phyloP scores from a whole-genome alignment of 2,329 filamentous ascomycete genomes.

The Trichoderma gracile region DNA sequence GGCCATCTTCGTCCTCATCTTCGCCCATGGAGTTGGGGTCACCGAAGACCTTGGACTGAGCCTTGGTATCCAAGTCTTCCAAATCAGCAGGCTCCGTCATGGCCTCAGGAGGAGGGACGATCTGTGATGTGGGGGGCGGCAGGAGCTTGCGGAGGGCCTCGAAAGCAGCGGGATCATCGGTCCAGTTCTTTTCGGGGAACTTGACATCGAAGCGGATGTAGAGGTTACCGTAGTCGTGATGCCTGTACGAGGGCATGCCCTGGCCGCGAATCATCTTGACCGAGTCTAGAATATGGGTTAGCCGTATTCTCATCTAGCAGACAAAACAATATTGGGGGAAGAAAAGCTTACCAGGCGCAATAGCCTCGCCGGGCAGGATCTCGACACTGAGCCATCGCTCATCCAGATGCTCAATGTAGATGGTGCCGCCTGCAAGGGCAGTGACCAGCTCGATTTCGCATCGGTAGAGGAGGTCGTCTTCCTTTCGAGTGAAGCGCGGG shows the following conservation, averaged over 20 bases:
- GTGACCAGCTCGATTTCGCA: conserved; percentile 95
- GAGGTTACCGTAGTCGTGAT: conserved; percentile 93
- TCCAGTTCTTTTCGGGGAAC: conserved; percentile 82
- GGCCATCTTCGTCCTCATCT: conserved; percentile 76
- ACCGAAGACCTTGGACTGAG: conserved; percentile 66
- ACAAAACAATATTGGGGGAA: background rate
- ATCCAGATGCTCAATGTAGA: conserved; percentile 94
- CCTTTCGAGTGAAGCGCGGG: conserved; percentile 88
- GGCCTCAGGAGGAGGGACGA: conserved; percentile 72
- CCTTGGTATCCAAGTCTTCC: conserved; percentile 75
- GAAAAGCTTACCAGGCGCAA: conserved; percentile 73
- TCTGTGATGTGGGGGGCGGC: conserved; percentile 65
- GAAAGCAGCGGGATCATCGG: conserved; percentile 67
- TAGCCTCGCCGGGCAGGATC: conserved; percentile 91
- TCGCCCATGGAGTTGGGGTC: conserved; percentile 62
- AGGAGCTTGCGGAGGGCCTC: conserved; percentile 80
- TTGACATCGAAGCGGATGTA: conserved; percentile 98
- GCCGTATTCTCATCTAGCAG: background rate
- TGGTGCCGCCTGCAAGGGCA: conserved; percentile 84
- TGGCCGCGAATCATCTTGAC: conserved; percentile 95
- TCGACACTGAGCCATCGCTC: conserved; percentile 95
- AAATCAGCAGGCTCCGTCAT: conserved; percentile 91
- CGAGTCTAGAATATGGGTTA: conserved; percentile 57
- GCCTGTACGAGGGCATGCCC: conserved; percentile 94
- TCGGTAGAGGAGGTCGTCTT: conserved; percentile 93